phyloP scores from a whole-genome alignment of 2,329 filamentous ascomycete species.

The Neopestalotiopsis rosae region DNA sequence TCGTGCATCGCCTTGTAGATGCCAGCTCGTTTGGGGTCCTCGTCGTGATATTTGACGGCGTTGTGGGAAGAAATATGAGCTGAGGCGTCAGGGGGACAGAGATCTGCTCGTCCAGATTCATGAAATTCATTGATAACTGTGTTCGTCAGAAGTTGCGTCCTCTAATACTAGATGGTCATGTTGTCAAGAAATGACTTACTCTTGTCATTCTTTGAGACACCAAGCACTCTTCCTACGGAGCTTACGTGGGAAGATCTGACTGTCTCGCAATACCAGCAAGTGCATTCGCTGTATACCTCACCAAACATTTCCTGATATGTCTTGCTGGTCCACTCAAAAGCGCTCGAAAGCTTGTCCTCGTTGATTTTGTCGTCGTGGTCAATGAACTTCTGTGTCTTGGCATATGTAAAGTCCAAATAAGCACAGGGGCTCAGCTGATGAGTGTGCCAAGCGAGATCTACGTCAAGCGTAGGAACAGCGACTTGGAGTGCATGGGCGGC shows the following conservation, averaged over 20 bases:
- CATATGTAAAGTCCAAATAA: constrained; percentile 66
- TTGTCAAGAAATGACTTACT: constrained; percentile 29
- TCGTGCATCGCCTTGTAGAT: constrained; percentile 43
- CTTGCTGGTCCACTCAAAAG: constrained; percentile 77
- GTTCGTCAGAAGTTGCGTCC: background rate
- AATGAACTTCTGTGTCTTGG: constrained; percentile 61
- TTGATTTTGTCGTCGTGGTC: constrained; percentile 87
- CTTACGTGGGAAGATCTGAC: constrained; percentile 63
- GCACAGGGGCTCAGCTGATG: constrained; percentile 71
- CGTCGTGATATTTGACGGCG: constrained; percentile 52
- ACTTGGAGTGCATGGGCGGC: constrained; percentile 47
- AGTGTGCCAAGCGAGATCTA: constrained; percentile 82
- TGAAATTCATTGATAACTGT: constrained; percentile 50
- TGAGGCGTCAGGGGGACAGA: constrained; percentile 61
- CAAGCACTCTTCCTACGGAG: constrained; percentile 49
- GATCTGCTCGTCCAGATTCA: constrained; percentile 50
- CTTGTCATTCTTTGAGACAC: constrained; percentile 51
- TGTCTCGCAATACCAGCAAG: constrained; percentile 84
- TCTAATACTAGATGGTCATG: too few relatives aligned
- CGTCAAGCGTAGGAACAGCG: constrained; percentile 74
- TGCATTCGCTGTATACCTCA: constrained; percentile 77
- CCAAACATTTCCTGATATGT: constrained; percentile 68
- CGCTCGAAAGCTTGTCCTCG: constrained; percentile 64
- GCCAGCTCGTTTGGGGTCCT: constrained; percentile 30
- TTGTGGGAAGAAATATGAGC: constrained; percentile 79